Evolutionary conservation across 495 filamentous ascomycete species (phyloP).

Genomic region (Chaetomium fimeti): DNA sequence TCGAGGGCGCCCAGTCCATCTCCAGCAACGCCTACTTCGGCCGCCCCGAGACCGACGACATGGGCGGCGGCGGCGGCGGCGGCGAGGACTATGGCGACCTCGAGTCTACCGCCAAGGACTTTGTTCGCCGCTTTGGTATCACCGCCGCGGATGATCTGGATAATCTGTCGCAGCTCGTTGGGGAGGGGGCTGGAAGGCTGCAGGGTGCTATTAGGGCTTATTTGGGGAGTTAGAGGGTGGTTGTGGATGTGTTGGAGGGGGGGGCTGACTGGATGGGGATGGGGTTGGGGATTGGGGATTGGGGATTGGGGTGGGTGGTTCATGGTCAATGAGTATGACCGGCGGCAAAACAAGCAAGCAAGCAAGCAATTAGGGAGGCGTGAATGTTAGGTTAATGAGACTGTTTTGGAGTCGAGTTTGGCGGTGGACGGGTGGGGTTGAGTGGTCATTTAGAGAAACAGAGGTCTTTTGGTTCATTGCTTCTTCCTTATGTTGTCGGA

Average conservation of each 20-base stretch:
- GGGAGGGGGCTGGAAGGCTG: constrained; percentile 78
- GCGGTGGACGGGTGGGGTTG: background rate
- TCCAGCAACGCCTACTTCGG: constrained; percentile 97
- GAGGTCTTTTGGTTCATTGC: background rate
- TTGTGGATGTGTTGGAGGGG: background rate
- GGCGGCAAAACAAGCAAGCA: no score
- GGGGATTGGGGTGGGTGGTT: background rate
- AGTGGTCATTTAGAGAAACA: background rate
- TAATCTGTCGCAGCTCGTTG: constrained; percentile 74
- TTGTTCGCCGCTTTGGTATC: constrained; percentile 88
- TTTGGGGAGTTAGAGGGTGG: constrained; percentile 47
- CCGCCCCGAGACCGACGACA: constrained; percentile 69
- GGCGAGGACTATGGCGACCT: constrained; percentile 83
- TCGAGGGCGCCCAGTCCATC: constrained; percentile 89
- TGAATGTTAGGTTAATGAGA: constrained; percentile 9
- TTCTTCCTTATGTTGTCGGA: background rate
- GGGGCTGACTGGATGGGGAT: background rate
- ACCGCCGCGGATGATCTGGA: constrained; percentile 95
- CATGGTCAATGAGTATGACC: background rate
- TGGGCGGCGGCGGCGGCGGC: constrained; percentile 63
- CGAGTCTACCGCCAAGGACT: constrained; percentile 89
- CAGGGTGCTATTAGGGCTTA: constrained; percentile 90
- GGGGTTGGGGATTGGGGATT: background rate
- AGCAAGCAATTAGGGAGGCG: background rate
- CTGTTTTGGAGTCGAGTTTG: constrained; percentile 5